phyloP scores from a whole-genome alignment of 2,329 filamentous ascomycete species.

The Didymella glomerata region DNA sequence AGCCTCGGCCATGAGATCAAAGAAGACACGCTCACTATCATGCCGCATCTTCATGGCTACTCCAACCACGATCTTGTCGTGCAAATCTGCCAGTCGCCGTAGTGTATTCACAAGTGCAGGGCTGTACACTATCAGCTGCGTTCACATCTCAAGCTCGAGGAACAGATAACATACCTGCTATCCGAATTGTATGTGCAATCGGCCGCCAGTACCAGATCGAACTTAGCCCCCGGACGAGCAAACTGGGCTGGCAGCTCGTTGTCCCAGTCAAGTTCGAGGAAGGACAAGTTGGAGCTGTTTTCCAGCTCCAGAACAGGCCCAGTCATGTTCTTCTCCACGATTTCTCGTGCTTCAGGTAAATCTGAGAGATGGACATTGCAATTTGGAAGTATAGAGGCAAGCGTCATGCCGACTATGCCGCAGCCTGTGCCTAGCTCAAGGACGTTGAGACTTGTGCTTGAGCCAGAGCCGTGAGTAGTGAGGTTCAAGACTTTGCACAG shows the following conservation, averaged over 20 bases:
- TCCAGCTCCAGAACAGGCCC: conserved; percentile 51
- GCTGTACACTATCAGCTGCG: conserved; percentile 35
- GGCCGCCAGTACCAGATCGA: conserved; percentile 70
- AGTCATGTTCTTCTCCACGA: conserved; percentile 65
- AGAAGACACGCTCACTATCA: conserved; percentile 71
- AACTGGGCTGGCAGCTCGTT: conserved; percentile 54
- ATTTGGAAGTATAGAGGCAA: conserved; percentile 63
- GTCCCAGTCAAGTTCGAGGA: conserved; percentile 71
- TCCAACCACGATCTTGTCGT: conserved; percentile 57
- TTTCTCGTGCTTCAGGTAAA: conserved; percentile 68
- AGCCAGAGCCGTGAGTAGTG: background rate
- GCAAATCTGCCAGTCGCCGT: conserved; percentile 54
- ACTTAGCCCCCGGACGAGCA: conserved; percentile 25
- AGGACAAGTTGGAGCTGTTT: conserved; percentile 55
- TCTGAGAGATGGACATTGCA: conserved; percentile 70
- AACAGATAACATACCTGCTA: conserved; percentile 52
- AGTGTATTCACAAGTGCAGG: conserved; percentile 69
- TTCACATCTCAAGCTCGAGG: too few relatives aligned
- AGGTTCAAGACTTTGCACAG: conserved; percentile 1
- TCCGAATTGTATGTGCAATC: conserved; percentile 79
- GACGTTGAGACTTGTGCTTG: conserved; percentile 46
- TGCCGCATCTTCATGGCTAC: conserved; percentile 74
- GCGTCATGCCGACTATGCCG: conserved; percentile 70
- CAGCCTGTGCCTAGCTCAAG: conserved; percentile 74
- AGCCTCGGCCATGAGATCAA: conserved; percentile 59